phyloP scores from a whole-genome alignment of 2,329 filamentous ascomycete species.

The Plectosphaerella cucumerina region DNA sequence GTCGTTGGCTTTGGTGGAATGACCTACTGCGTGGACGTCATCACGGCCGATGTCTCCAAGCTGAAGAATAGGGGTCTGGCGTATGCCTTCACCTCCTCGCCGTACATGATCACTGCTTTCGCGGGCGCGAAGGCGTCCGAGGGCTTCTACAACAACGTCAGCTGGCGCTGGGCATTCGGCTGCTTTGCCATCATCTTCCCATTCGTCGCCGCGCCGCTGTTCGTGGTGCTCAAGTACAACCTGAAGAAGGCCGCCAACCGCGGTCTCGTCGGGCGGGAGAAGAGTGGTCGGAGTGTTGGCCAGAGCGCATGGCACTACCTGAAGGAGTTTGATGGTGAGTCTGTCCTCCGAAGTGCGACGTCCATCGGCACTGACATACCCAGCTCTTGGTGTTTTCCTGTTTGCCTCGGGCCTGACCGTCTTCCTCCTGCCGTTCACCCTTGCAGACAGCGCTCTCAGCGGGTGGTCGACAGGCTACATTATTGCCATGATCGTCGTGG shows the following conservation, averaged over 20 bases:
- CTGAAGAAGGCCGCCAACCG: slow-evolving; percentile 50
- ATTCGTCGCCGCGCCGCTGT: slow-evolving; percentile 50
- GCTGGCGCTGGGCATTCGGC: slow-evolving; percentile 45
- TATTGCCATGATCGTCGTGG: slow-evolving; percentile 58
- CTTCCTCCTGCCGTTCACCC: slow-evolving; percentile 62
- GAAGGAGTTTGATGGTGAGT: slow-evolving; percentile 52
- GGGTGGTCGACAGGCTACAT: slow-evolving; percentile 51
- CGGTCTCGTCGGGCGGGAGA: slow-evolving; percentile 34
- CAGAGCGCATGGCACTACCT: slow-evolving; percentile 47
- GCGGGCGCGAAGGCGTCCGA: slow-evolving; percentile 29
- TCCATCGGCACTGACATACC: background rate
- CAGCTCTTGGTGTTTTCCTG: slow-evolving; percentile 49
- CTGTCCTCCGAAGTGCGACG: background rate
- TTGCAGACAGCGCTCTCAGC: slow-evolving; percentile 41
- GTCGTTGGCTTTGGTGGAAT: slow-evolving; percentile 56
- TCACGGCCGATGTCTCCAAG: slow-evolving; percentile 58
- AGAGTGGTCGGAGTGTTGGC: slow-evolving; percentile 36
- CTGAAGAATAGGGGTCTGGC: slow-evolving; percentile 31
- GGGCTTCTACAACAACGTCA: slow-evolving; percentile 21
- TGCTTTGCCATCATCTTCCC: slow-evolving; percentile 58
- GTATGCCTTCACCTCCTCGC: slow-evolving; percentile 33
- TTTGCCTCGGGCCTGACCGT: slow-evolving; percentile 53
- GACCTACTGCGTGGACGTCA: slow-evolving; percentile 58
- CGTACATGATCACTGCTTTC: slow-evolving; percentile 39
- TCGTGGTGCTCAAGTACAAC: slow-evolving; percentile 48